Evolutionary conservation across 768 basidiomycete genomes (phyloP).

Genomic region (Filobasidium wieringae): DNA sequence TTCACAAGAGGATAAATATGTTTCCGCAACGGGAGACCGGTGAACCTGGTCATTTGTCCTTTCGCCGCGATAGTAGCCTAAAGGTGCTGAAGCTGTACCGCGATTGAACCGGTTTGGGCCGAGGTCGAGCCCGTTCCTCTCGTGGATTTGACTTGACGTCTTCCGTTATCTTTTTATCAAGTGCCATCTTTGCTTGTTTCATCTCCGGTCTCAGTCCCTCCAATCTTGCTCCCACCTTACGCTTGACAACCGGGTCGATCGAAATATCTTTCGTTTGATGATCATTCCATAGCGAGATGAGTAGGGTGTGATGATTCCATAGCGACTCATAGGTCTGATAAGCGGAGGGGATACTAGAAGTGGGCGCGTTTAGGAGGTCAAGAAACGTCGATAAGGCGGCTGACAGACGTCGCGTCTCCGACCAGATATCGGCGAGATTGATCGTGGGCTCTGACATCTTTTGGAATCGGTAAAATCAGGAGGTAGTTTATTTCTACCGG

Average conservation of each 20-base stretch:
- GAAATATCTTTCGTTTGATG: neutral
- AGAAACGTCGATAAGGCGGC: neutral
- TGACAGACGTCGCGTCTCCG: neutral
- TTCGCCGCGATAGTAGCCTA: neutral
- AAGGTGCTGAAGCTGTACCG: neutral
- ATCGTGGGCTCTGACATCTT: too few species aligned
- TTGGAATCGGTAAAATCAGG: too few species aligned
- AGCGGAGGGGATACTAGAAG: neutral
- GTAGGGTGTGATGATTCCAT: neutral
- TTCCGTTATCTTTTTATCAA: neutral
- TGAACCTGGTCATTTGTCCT: neutral
- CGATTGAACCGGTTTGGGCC: neutral
- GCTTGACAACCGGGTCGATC: neutral
- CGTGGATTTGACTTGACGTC: neutral
- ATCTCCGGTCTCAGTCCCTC: neutral
- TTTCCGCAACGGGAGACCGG: neutral
- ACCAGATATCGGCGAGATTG: neutral
- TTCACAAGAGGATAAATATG: neutral
- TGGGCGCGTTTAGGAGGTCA: neutral
- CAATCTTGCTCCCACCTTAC: neutral
- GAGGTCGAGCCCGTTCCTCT: neutral
- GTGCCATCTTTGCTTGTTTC: neutral
- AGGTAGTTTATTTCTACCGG: too few species aligned
- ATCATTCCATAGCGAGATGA: neutral
- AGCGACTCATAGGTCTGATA: neutral